Evolutionary conservation across 192 early-diverging fungal genomes (phyloP), one percentile per base, ranked within the genome.

Genomic region (Piromyces sp.): DNA sequence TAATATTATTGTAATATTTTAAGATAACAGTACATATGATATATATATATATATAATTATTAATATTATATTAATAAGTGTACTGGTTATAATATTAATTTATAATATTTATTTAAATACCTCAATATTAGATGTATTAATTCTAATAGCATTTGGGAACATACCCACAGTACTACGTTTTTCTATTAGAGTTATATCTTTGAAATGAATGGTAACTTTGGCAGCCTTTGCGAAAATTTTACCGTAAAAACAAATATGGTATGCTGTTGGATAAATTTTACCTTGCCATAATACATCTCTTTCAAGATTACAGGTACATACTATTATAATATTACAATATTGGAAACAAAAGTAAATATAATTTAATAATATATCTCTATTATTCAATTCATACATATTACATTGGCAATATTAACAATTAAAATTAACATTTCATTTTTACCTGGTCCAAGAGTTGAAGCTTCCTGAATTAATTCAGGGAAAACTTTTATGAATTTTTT

Each of bases 221-320:
- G 86, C 84, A 11, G 80, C 81, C 78, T 86, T 91, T n/a, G 82
- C 82, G 83, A 91, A 90, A 13, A 89, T 83, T 29, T 89, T 89
- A 0, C 88, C 90, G 30, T 90, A 89, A 37, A 90, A 90, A 40
- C 86, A 87, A 5, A 91, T 79, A 84, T 91, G 87, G 9, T 42
- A 82, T 29, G 79, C 82, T 29, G 89, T 91, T 3, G 87, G 51
- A 42, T 87, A 90, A 14, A 90, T 78, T 22, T 88, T 85, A 15
- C 89, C 89, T n/a, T 91, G 88, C 87, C 89, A 90, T 28, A 90
- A 80, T n/a, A 85, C 87, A 36, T 90, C 89, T 14, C 88, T 80
- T 36, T 90, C 89, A n/a, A 90, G 68, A 22, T 89, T 90, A 84
- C 89, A 90, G 11, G 51, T 11, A n/a, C 26, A 68, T n/a, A 68